A percentile compares a stretch with the other conserved stretches of the same genome.
These are phyloP conservation scores for Hirsutella minnesotensis DNA, from an alignment of 2,329 filamentous ascomycete genomes.

Conservation along the genomic window DNA sequence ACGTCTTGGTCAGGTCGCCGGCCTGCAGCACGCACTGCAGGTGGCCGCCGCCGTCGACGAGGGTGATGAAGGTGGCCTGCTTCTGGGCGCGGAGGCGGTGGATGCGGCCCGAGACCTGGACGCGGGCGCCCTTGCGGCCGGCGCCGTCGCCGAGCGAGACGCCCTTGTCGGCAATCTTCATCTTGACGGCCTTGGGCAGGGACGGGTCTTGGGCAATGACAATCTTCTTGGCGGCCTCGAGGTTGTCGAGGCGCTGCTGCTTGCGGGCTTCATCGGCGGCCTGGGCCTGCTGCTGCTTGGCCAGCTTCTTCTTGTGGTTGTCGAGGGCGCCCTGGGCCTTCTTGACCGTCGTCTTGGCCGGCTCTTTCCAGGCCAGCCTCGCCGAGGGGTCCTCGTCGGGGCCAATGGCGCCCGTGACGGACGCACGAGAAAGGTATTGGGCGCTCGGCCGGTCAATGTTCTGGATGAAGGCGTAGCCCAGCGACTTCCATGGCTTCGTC, in stretches of 20 bases:
- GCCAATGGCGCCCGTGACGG: conserved; percentile 46
- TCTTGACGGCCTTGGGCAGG: conserved; percentile 61
- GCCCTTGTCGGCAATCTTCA: conserved; percentile 50
- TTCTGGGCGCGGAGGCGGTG: conserved; percentile 75
- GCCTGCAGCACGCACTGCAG: conserved; percentile 31
- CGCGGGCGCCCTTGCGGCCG: conserved; percentile 54
- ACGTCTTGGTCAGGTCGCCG: conserved; percentile 78
- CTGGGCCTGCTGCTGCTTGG: conserved; percentile 39
- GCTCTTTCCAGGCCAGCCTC: conserved; percentile 65
- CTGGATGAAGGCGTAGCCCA: conserved; percentile 66
- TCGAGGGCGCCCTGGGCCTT: conserved; percentile 68
- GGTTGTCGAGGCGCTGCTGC: conserved; percentile 49
- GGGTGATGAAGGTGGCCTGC: conserved; percentile 74
- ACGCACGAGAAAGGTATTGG: conserved; percentile 59
- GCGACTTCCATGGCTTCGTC: conserved; percentile 67
- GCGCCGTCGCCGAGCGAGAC: conserved; percentile 27
- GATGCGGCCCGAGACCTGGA: conserved; percentile 71
- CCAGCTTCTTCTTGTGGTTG: conserved; percentile 64
- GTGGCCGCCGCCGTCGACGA: conserved; percentile 60
- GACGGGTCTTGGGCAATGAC: conserved; percentile 55
- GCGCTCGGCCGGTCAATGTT: conserved; percentile 45
- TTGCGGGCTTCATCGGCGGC: conserved; percentile 63
- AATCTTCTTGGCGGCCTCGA: conserved; percentile 71
- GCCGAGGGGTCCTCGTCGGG: conserved; percentile 52
- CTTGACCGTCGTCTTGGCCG: conserved; percentile 74